Percentiles rank a stretch among this genome's conserved stretches.
These are phyloP conservation scores for Plantago ovata DNA, from an alignment of 257 asterid species.

Conservation along the genomic window DNA sequence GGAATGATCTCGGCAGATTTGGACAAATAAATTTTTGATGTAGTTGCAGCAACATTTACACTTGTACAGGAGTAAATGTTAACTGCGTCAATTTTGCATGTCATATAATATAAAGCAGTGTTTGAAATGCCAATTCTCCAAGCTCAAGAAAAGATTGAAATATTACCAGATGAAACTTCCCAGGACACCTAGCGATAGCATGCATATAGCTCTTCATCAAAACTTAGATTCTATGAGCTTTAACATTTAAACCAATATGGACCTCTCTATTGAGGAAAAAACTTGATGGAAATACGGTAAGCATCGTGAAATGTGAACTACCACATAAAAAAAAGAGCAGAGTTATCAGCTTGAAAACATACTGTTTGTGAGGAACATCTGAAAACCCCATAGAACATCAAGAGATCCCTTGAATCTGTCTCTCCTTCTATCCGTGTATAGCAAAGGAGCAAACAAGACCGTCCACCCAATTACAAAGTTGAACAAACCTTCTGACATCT, in stretches of 20 bases:
- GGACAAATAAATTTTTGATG: neutral
- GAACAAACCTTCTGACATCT: slow-evolving; percentile 96
- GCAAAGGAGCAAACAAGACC: slow-evolving; percentile 82
- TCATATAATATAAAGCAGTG: no score
- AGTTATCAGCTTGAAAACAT: slow-evolving; percentile 26
- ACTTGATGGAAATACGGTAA: neutral
- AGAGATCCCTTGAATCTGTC: slow-evolving; percentile 69
- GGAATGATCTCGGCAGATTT: neutral
- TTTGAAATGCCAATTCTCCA: neutral
- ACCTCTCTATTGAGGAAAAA: neutral
- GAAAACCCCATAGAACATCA: slow-evolving; percentile 79
- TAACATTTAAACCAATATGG: neutral
- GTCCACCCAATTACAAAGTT: slow-evolving; percentile 97
- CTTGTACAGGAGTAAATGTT: no score
- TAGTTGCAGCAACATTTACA: neutral
- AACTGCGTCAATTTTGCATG: no score
- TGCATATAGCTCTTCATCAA: neutral
- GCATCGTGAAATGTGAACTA: neutral
- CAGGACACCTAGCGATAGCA: slow-evolving; percentile 1
- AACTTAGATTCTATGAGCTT: neutral
- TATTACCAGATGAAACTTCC: neutral
- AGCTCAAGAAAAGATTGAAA: neutral
- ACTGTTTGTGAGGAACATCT: slow-evolving; percentile 96
- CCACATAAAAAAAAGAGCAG: slow-evolving; percentile 2
- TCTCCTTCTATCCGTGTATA: slow-evolving; percentile 73